A percentile compares a stretch with the other conserved stretches of the same genome.
phyloP scores from a whole-genome alignment of 768 basidiomycete genomes.

The Pisolithus sp. region DNA sequence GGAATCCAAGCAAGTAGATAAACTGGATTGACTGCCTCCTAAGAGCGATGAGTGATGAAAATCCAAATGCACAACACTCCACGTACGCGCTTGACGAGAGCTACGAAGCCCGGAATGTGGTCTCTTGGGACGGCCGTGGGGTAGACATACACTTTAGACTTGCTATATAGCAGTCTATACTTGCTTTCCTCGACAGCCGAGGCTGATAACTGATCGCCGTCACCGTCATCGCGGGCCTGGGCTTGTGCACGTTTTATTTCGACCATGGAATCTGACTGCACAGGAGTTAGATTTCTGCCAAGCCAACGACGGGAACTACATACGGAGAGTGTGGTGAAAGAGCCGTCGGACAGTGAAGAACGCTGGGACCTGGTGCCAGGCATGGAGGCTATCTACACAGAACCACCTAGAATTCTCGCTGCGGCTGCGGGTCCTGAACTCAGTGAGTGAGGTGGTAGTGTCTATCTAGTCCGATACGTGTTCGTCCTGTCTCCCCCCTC shows the following conservation, averaged over 20 bases:
- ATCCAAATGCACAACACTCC: conserved; percentile 3
- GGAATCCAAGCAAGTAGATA: conserved; percentile 94
- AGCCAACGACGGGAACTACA: conserved; percentile 17
- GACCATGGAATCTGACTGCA: conserved; percentile 59
- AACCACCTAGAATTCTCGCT: background rate
- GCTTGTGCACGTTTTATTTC: conserved; percentile 51
- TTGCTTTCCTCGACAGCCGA: conserved; percentile 47
- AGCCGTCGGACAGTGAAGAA: conserved; percentile 37
- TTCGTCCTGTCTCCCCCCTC: too few relatives aligned
- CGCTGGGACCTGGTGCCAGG: conserved; percentile 13
- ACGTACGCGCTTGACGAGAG: conserved; percentile 82
- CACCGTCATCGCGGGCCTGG: conserved; percentile 14
- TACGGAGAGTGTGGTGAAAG: conserved; percentile 44
- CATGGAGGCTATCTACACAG: conserved; percentile 11
- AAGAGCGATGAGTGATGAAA: conserved; percentile 7
- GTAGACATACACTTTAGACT: conserved; percentile 93
- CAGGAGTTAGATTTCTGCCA: conserved; percentile 2
- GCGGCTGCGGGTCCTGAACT: conserved; percentile 3
- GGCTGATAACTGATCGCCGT: conserved; percentile 3
- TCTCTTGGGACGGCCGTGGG: conserved; percentile 89
- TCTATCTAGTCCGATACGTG: too few relatives aligned
- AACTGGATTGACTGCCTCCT: conserved; percentile 71
- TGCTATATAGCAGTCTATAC: conserved; percentile 77
- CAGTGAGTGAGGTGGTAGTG: background rate
- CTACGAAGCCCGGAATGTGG: conserved; percentile 91